Conservation (phyloP, 1,284 basidiomycete genomes). For the Cryptococcus amylolentus region DNA sequence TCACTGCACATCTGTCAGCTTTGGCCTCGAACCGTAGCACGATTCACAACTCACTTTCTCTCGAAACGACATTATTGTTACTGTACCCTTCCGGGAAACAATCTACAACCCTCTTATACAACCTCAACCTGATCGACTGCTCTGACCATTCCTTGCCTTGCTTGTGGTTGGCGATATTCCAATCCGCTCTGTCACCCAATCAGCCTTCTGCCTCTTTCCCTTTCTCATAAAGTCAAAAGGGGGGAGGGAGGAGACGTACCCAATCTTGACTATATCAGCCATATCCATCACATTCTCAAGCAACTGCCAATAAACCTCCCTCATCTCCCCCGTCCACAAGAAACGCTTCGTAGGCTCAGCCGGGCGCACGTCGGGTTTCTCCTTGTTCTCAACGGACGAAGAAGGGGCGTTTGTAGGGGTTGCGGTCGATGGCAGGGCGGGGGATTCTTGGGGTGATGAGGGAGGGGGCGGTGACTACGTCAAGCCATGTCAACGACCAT, state of each 20-base stretch:
- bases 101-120: constrained; percentile 35
- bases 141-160: constrained; percentile 20
- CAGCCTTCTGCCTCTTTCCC: background rate
- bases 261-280: constrained; percentile 34
- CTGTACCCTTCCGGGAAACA: constrained; percentile 44
- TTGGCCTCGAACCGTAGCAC: background rate
- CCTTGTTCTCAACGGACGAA: background rate
- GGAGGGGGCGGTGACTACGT: background rate
- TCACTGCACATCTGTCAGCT: background rate
- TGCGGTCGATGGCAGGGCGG: background rate
- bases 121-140: constrained; percentile 23
- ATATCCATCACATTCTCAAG: constrained; percentile 38
- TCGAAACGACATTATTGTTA: constrained; percentile 25
- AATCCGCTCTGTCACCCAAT: constrained; percentile 15
- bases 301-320: constrained; percentile 39
- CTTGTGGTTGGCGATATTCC: constrained; percentile 18
- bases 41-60: constrained; percentile 31
- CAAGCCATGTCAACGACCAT: background rate
- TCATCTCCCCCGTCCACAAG: constrained; percentile 34
- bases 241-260: constrained; percentile 15
- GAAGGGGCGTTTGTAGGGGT: background rate
- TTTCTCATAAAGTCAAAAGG: background rate
- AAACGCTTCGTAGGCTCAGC: constrained; percentile 28
- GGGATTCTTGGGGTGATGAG: background rate
- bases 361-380: constrained; percentile 13